A percentile compares a stretch with the other conserved stretches of the same genome.
phyloP scores from a whole-genome alignment of 2,329 filamentous ascomycete genomes.

The Thermoascus crustaceus region DNA sequence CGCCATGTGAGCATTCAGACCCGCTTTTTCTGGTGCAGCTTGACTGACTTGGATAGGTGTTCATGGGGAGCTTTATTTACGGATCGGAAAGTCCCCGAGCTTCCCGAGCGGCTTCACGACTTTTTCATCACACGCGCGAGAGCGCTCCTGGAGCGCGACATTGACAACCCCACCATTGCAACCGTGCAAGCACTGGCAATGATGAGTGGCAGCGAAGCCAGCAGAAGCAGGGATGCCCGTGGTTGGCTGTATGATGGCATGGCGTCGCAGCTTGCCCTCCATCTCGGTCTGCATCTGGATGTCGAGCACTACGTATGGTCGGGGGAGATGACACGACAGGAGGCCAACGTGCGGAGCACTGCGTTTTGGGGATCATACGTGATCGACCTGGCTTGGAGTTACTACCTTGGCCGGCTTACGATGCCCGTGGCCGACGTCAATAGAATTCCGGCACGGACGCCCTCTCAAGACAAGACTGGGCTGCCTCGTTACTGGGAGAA shows the following conservation, averaged over 20 bases:
- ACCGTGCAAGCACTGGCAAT: conserved; percentile 34
- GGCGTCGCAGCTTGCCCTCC: conserved; percentile 26
- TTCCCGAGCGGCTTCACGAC: conserved; percentile 8
- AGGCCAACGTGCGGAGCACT: conserved; percentile 18
- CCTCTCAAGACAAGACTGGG: conserved; percentile 3
- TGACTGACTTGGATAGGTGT: conserved; percentile 6
- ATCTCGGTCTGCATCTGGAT: conserved; percentile 22
- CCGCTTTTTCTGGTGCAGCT: neutral
- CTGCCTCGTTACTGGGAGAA: conserved; percentile 3
- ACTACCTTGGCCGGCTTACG: conserved; percentile 10
- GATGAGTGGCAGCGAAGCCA: conserved; percentile 30
- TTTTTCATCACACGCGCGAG: conserved; percentile 8
- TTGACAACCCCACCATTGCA: conserved; percentile 33
- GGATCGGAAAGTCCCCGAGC: conserved; percentile 4
- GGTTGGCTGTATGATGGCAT: conserved; percentile 33
- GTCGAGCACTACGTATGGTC: conserved; percentile 15
- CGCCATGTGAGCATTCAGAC: conserved; percentile 8
- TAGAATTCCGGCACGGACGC: conserved; percentile 6
- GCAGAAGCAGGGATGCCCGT: conserved; percentile 25
- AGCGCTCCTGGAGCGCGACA: conserved; percentile 28
- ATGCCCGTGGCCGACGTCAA: conserved; percentile 10
- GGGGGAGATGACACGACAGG: conserved; percentile 14
- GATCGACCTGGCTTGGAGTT: conserved; percentile 16
- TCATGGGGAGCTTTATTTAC: conserved; percentile 11
- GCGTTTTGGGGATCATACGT: conserved; percentile 26